Evolutionary conservation across 306 rosid species (phyloP).

Genomic region (Vicia villosa): DNA sequence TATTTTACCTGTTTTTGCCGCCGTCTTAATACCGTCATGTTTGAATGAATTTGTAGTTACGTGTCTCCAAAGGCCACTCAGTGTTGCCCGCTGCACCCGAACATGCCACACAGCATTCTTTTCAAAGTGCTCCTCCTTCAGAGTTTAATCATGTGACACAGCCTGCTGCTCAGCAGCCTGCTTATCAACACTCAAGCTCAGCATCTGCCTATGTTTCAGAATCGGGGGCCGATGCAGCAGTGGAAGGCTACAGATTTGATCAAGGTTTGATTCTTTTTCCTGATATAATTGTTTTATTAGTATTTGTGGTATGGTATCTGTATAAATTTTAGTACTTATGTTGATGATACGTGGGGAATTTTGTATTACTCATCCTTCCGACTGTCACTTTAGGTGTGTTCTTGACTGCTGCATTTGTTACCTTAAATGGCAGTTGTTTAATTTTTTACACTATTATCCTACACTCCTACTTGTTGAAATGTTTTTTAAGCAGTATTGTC

Average conservation of each 20-base stretch:
- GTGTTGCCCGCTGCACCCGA: constrained; percentile 48
- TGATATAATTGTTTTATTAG: not conserved
- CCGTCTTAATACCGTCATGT: constrained; percentile 15
- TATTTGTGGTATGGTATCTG: not conserved
- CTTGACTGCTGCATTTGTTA: constrained; percentile 4
- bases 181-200: constrained; percentile 60
- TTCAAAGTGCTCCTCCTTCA: constrained; percentile 52
- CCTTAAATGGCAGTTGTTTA: not conserved
- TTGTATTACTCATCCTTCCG: not conserved
- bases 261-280: constrained; percentile 60
- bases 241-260: constrained; percentile 67
- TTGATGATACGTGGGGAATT: not conserved
- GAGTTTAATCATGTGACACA: constrained; percentile 70
- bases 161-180: constrained; percentile 68
- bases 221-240: constrained; percentile 56
- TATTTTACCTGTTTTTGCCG: not conserved
- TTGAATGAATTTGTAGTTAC: constrained; percentile 59
- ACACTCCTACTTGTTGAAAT: not conserved
- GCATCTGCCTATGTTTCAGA: constrained; percentile 50
- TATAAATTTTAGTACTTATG: constrained; percentile 10
- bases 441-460: not conserved
- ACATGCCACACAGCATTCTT: constrained; percentile 45
- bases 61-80: constrained; percentile 65
- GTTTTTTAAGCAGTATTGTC: constrained; percentile 6
- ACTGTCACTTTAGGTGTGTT: not conserved